phyloP scores from a whole-genome alignment of 345 rosid genomes.

The Excoecaria cochinchinensis region DNA sequence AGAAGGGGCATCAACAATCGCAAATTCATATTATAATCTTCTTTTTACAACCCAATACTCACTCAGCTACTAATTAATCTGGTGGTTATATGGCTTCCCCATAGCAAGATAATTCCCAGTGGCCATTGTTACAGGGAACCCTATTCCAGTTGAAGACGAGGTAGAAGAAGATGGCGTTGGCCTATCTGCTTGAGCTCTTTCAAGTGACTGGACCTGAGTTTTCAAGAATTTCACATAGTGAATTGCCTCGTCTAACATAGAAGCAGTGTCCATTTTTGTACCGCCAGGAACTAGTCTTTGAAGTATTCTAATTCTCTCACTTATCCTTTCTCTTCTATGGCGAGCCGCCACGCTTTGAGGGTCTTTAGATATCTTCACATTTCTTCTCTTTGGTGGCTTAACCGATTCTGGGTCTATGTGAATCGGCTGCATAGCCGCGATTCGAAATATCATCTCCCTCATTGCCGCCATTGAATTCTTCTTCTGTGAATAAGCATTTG shows the following conservation, averaged over 20 bases:
- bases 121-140: constrained; percentile 38
- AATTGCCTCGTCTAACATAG: constrained; percentile 72
- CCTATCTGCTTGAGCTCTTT: constrained; percentile 37
- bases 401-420: constrained; percentile 65
- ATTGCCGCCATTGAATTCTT: constrained; percentile 57
- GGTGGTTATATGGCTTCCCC: constrained; percentile 23
- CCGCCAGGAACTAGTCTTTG: constrained; percentile 77
- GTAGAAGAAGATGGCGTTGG: background rate
- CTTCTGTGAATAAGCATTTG: constrained; percentile 29
- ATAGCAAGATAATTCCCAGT: constrained; percentile 31
- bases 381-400: constrained; percentile 61
- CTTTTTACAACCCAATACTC: constrained; percentile 14
- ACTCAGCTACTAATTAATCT: constrained; percentile 10
- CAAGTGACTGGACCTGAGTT: constrained; percentile 59
- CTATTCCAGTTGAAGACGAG: constrained; percentile 18
- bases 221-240: constrained; percentile 74
- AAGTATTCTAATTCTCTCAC: constrained; percentile 62
- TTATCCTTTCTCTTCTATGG: constrained; percentile 64
- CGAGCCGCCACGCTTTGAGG: constrained; percentile 76
- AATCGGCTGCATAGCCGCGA: constrained; percentile 73
- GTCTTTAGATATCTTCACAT: constrained; percentile 69
- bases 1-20: background rate
- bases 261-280: constrained; percentile 78
- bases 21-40: constrained; percentile 1
- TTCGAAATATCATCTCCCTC: constrained; percentile 72